Percentiles rank a stretch among this genome's conserved stretches.
phyloP scores from a whole-genome alignment of 1,139 yeast species.

The Saccharomyces hybrid region DNA sequence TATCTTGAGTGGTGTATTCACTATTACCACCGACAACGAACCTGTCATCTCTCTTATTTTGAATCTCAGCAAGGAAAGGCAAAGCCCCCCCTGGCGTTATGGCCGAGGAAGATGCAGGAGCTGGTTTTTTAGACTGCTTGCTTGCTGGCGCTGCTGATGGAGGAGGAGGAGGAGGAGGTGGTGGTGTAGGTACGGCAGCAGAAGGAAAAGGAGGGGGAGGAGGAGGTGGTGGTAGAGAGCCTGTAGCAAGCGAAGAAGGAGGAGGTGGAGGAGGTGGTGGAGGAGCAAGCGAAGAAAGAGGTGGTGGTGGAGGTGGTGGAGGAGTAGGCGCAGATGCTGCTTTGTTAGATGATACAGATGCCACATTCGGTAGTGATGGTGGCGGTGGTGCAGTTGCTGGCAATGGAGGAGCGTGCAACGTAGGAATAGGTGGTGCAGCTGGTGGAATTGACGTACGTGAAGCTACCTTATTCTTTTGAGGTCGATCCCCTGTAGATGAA shows the following conservation, averaged over 20 bases:
- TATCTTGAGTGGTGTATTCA: constrained; percentile 28
- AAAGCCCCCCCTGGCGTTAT: constrained; percentile 29
- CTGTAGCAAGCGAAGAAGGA: constrained; percentile 13
- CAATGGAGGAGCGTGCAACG: neutral
- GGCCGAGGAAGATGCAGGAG: constrained; percentile 11
- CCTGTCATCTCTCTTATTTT: constrained; percentile 47
- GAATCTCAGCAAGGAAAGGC: constrained; percentile 49
- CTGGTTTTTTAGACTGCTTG: constrained; percentile 3
- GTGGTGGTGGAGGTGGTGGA: constrained; percentile 17
- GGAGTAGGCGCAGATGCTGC: constrained; percentile 1
- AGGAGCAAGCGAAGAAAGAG: constrained; percentile 4
- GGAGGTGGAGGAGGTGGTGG: constrained; percentile 5
- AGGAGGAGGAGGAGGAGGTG: constrained; percentile 15
- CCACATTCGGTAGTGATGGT: neutral
- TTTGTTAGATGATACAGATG: neutral
- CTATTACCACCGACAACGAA: constrained; percentile 37
- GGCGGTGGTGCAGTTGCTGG: neutral
- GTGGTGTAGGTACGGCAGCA: constrained; percentile 18
- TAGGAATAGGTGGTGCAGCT: constrained; percentile 1
- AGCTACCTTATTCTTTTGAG: neutral
- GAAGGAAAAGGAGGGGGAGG: constrained; percentile 10
- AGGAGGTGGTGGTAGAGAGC: constrained; percentile 17
- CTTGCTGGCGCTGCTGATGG: constrained; percentile 13
- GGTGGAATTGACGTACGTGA: neutral
- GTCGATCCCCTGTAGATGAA: neutral